A percentile compares a stretch with the other conserved stretches of the same genome.
These are phyloP conservation scores for Coix lacrymajobi DNA, from an alignment of 176 grass and related monocot species.

Conservation along the genomic window DNA sequence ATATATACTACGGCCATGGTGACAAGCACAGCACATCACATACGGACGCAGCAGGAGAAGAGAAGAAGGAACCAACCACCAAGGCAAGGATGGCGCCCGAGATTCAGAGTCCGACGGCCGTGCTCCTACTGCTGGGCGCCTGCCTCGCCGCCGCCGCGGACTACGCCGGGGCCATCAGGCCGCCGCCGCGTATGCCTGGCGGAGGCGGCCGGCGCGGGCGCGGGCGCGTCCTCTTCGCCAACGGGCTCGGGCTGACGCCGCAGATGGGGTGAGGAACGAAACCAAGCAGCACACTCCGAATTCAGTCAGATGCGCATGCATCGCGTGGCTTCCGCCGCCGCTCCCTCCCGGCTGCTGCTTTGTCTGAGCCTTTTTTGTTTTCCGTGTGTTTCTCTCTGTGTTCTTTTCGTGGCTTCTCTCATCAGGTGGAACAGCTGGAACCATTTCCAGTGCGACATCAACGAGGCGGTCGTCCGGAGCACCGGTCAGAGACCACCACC, in stretches of 20 bases:
- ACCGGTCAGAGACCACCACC: constrained; percentile 26
- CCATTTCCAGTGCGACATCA: constrained; percentile 48
- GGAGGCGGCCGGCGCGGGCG: background rate
- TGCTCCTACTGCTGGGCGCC: background rate
- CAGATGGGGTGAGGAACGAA: constrained; percentile 72
- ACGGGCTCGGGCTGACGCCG: constrained; percentile 65
- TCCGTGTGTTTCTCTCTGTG: background rate
- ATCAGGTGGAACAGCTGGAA: constrained; percentile 82
- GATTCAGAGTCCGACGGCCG: background rate
- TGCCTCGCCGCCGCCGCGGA: background rate
- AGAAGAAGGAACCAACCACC: background rate
- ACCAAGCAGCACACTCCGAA: background rate
- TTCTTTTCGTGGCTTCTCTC: background rate
- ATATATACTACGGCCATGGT: background rate
- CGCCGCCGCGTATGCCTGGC: background rate
- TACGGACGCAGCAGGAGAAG: background rate
- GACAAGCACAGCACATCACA: too few relatives aligned
- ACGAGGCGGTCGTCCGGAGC: constrained; percentile 45
- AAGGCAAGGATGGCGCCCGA: background rate
- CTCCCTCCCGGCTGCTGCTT: background rate
- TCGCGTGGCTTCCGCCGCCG: background rate
- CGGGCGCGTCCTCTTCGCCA: constrained; percentile 17
- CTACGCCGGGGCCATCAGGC: background rate
- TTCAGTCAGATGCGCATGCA: background rate
- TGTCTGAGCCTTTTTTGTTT: background rate